Evolutionary conservation across 768 basidiomycete species (phyloP).

Genomic region (Termitomyces sp.): DNA sequence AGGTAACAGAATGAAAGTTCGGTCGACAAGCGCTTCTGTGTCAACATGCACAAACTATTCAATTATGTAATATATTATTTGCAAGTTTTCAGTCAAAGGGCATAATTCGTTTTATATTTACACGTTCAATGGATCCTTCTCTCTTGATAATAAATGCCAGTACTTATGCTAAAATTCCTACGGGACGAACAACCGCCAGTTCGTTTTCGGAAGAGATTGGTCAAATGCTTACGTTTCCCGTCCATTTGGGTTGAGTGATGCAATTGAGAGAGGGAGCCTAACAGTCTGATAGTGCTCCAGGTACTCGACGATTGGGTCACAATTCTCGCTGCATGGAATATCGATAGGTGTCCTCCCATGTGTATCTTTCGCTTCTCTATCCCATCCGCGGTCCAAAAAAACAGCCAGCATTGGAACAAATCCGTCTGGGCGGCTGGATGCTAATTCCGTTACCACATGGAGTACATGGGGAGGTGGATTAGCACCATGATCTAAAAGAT

Average conservation of each 20-base stretch:
- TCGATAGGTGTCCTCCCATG: not conserved
- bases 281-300: not conserved
- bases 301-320: not conserved
- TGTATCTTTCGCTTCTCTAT: not conserved
- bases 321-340: not conserved
- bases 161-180: too few relatives aligned
- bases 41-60: not conserved
- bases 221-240: not conserved
- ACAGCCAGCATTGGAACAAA: not conserved
- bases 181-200: too few relatives aligned
- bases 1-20: not conserved
- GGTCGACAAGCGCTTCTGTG: not conserved
- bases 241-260: not conserved
- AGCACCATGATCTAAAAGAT: not conserved
- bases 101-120: too few relatives aligned
- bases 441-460: not conserved
- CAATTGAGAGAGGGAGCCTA: not conserved
- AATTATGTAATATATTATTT: too few relatives aligned
- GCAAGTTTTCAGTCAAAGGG: too few relatives aligned
- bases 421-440: not conserved
- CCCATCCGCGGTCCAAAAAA: not conserved
- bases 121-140: not conserved
- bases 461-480: not conserved
- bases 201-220: not conserved
- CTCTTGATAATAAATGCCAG: too few relatives aligned